A percentile compares a stretch with the other conserved stretches of the same genome.
These are phyloP conservation scores for Hypoxylon sp. DNA, from an alignment of 2,329 filamentous ascomycete species.

Conservation along the genomic window DNA sequence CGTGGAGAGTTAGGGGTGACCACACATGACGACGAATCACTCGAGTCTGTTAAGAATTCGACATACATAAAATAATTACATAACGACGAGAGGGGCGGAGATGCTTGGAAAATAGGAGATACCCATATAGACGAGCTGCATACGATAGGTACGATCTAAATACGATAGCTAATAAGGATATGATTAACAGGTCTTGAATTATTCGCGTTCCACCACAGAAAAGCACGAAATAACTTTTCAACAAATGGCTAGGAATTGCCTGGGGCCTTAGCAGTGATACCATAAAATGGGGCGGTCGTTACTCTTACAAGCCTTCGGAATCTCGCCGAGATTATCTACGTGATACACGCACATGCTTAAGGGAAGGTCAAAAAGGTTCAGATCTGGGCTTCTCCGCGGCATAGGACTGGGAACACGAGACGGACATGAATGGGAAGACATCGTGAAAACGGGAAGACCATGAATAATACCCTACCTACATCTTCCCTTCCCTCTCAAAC, in stretches of 20 bases:
- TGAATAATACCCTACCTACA: not conserved
- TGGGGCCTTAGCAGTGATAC: not conserved
- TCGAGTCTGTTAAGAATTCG: not conserved
- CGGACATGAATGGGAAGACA: not conserved
- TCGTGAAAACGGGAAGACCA: too few relatives aligned
- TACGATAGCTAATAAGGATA: not conserved
- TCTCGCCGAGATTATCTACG: not conserved
- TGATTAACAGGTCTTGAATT: not conserved
- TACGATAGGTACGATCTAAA: not conserved
- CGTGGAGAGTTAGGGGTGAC: constrained; percentile 4
- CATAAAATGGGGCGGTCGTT: not conserved
- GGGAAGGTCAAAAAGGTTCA: not conserved
- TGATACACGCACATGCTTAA: not conserved
- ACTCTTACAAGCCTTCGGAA: not conserved
- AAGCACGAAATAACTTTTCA: not conserved
- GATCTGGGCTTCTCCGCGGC: not conserved
- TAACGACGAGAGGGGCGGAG: not conserved
- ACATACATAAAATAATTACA: not conserved
- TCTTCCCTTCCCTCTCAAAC: not conserved
- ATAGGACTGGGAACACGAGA: not conserved
- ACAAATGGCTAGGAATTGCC: too few relatives aligned
- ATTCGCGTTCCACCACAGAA: not conserved
- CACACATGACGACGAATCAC: not conserved
- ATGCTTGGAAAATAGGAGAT: not conserved
- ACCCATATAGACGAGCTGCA: not conserved